Evolutionary conservation across 2,329 filamentous ascomycete species (phyloP), one percentile per base, ranked within the genome.

Genomic region (Sclerotinia nivalis): DNA sequence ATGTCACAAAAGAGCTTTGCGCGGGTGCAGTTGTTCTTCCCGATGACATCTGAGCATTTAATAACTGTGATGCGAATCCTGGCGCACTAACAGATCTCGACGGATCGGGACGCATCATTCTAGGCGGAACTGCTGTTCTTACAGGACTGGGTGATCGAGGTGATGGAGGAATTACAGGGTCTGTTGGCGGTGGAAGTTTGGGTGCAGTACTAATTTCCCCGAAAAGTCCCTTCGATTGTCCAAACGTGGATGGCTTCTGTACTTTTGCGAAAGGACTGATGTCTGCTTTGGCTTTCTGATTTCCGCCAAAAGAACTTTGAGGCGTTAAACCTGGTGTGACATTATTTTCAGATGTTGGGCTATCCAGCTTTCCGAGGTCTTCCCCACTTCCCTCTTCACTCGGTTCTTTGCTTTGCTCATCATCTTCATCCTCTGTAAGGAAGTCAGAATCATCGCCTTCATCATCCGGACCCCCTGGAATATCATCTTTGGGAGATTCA

Each of bases 141-240:
- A 92, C 81, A 1, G 91, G 91, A 73, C 91, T 93, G 1, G 91
- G 91, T 13, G 91, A 93, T 49, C 90, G 87, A 60, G 91, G 89
- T 73, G 87, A 89, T n/a, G 83, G 87, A 56, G 91, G 89, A 74
- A 86, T 89, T n/a, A 83, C 81, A 69, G 78, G 78, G 28, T 81
- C 82, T 47, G 79, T 83, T 34, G 86, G 82, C 47, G 80, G 79
- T 59, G 85, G 86, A 13, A 87, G 81, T 69, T 91, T 86, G 34
- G 85, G 72, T 0, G 87, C 86, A 25, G 82, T 83, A 52, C 80
- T 80, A 52, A 88, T 77, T 70, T 88, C 85, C 12, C 86, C 87
- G 78, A 89, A 89, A 7, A 88, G 78, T 22, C 81, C 71, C 65
- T 74, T 77, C 60, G 69, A 75, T 68, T 69, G 75, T 71, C 79